phyloP scores from a whole-genome alignment of 2,329 filamentous ascomycete genomes.

The Pseudogymnoascus sp. region DNA sequence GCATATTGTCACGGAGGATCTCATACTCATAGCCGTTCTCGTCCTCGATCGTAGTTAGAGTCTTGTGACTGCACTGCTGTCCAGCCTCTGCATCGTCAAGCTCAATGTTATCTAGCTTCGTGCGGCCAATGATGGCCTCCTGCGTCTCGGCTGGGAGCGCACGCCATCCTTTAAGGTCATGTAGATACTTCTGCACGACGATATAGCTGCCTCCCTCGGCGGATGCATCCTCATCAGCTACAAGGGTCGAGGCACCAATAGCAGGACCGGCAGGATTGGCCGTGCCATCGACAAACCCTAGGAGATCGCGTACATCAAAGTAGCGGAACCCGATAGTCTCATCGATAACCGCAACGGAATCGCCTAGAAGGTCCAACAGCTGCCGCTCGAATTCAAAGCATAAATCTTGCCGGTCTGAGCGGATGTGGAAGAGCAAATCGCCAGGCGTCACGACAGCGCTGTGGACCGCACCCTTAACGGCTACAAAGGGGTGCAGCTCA shows the following conservation, averaged over 20 bases:
- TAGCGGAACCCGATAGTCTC: constrained; percentile 51
- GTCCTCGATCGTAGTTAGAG: constrained; percentile 45
- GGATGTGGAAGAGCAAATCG: constrained; percentile 51
- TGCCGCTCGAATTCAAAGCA: constrained; percentile 53
- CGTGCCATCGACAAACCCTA: constrained; percentile 54
- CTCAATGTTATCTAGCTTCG: constrained; percentile 50
- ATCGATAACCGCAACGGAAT: constrained; percentile 41
- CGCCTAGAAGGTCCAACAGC: constrained; percentile 41
- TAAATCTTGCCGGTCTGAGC: constrained; percentile 47
- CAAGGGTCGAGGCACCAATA: constrained; percentile 36
- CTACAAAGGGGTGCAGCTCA: constrained; percentile 44
- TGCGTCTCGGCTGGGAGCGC: constrained; percentile 41
- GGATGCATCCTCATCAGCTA: constrained; percentile 35
- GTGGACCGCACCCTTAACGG: constrained; percentile 40
- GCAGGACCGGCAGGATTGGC: constrained; percentile 46
- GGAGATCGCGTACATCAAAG: constrained; percentile 49
- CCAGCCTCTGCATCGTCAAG: constrained; percentile 41
- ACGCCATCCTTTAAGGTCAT: constrained; percentile 42
- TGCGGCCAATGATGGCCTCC: constrained; percentile 48
- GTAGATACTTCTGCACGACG: constrained; percentile 52
- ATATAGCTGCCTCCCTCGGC: constrained; percentile 46
- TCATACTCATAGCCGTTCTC: constrained; percentile 42
- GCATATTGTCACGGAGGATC: constrained; percentile 53
- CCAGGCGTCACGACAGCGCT: constrained; percentile 48
- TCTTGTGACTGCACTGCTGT: constrained; percentile 45